Base-by-base conservation (phyloP, 495 filamentous ascomycete species). In the Sporormia fimetaria region DNA sequence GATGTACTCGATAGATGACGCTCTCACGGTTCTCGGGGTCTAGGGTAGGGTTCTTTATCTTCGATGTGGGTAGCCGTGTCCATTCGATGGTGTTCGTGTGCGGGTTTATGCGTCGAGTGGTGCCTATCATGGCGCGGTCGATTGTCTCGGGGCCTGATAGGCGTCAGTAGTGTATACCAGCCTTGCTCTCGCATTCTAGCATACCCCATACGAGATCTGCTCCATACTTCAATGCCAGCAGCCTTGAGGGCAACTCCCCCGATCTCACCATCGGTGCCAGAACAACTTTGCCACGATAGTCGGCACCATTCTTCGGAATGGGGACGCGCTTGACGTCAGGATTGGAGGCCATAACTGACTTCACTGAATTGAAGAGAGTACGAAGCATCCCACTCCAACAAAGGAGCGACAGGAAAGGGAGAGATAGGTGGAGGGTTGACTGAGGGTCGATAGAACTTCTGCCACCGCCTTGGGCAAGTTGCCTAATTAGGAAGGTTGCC, bases 181-280 rank as follows among this genome's bases (percentile, higher is more conserved):
- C 12, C 18, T 14, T 1, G 20, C 15, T 29, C 33, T 37, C 26
- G 10, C 28, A 32, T 22, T 16, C 31, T 17, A 31, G 46, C 57
- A 18, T 56, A 78, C 81, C 88, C 90, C 88, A 98, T 42, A 96
- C 90, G 10, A 96, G 72, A 57, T 96, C 90, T 29, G 92, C 92
- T 32, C 90, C 90, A 57, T 98, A 96, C 52, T 92, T 78, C 14
- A 98, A 73, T 5, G 90, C 81, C 3, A 87, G 58, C 1, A 98
- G 72, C 11, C 90, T 78, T 6, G 81, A 86, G 3, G 92, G 92
- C 12, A 95, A 67, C 65, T 99, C 90, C 50, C 92, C 92, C 18
- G 82, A 87, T 25, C 90, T 79, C 17, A 98, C 90, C 90, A 98
- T 98, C 26, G 90, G 90, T 17, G 90, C 90, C 22, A 99, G 78